Percentiles rank a stretch among this genome's conserved stretches.
phyloP scores from a whole-genome alignment of 2,329 filamentous ascomycete species.

The Aspergillus uvarum region DNA sequence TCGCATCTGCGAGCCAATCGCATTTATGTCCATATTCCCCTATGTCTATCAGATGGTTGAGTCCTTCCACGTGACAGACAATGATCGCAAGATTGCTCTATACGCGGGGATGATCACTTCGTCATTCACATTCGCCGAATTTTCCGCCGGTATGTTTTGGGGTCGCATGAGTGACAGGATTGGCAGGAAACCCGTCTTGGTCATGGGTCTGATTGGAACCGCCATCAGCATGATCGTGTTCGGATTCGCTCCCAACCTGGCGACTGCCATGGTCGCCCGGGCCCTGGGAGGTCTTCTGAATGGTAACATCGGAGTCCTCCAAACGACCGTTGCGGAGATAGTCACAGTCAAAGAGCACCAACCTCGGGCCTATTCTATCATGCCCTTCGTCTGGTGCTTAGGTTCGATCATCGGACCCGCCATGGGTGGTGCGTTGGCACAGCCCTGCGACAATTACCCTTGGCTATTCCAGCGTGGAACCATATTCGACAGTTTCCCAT shows the following conservation, averaged over 20 bases:
- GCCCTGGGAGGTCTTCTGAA: constrained; percentile 89
- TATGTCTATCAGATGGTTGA: constrained; percentile 98
- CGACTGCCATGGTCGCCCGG: constrained; percentile 79
- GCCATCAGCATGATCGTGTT: constrained; percentile 90
- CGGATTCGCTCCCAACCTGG: constrained; percentile 80
- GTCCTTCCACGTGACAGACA: constrained; percentile 80
- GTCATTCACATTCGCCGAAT: constrained; percentile 93
- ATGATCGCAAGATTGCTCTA: constrained; percentile 77
- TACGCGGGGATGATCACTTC: constrained; percentile 97
- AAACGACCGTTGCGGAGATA: constrained; percentile 92
- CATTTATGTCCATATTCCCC: constrained; percentile 99
- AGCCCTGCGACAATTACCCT: constrained; percentile 82
- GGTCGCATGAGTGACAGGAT: constrained; percentile 87
- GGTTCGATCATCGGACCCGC: constrained; percentile 92
- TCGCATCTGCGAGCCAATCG: constrained; percentile 96
- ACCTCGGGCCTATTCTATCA: constrained; percentile 90
- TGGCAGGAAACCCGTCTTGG: constrained; percentile 86
- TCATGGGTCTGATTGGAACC: constrained; percentile 86
- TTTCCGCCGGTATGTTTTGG: constrained; percentile 89
- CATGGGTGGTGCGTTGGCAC: constrained; percentile 84
- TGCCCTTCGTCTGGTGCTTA: constrained; percentile 97
- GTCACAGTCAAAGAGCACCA: constrained; percentile 93
- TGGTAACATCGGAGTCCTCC: constrained; percentile 92
- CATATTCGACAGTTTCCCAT: constrained; percentile 84
- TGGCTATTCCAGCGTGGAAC: constrained; percentile 67